phyloP scores from a whole-genome alignment of 1,284 basidiomycete genomes.

The Neonothopanus nambi region DNA sequence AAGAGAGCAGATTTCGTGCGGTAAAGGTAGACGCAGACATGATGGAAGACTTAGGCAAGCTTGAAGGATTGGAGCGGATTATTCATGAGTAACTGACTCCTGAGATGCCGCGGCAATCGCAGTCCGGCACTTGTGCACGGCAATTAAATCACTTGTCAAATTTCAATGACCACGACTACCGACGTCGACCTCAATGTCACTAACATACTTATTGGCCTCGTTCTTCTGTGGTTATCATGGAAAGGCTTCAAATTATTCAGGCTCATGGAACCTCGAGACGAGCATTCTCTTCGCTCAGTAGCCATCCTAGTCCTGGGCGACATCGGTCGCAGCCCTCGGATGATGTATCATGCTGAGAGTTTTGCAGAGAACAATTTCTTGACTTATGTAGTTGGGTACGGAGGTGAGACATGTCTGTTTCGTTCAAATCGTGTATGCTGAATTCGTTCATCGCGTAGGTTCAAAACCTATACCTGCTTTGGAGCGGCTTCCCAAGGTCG shows the following conservation, averaged over 20 bases:
- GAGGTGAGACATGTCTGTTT: constrained; percentile 49
- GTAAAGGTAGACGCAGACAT: too few species aligned
- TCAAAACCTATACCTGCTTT: constrained; percentile 74
- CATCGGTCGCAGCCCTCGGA: constrained; percentile 92
- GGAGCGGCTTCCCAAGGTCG: constrained; percentile 61
- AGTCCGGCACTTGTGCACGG: too few species aligned
- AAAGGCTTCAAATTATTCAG: constrained; percentile 31
- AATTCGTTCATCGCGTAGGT: constrained; percentile 43
- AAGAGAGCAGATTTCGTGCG: neutral
- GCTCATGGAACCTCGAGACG: constrained; percentile 29
- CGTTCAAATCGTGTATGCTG: neutral
- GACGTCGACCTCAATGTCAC: constrained; percentile 11
- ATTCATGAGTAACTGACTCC: too few species aligned
- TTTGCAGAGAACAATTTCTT: constrained; percentile 82
- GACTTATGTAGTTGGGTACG: constrained; percentile 86
- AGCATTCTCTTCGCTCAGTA: constrained; percentile 62
- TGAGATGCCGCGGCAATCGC: too few species aligned
- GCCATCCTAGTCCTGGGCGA: constrained; percentile 94
- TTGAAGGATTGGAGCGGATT: too few species aligned
- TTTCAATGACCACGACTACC: neutral
- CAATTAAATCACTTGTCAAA: too few species aligned
- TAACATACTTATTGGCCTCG: constrained; percentile 20
- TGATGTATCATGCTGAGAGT: constrained; percentile 98
- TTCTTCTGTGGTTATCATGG: constrained; percentile 31
- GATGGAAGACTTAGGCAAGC: too few species aligned